Percentiles rank a stretch among this genome's conserved stretches.
These are phyloP conservation scores for Penicillium pancosmium DNA, from an alignment of 495 filamentous ascomycete species.

Conservation along the genomic window DNA sequence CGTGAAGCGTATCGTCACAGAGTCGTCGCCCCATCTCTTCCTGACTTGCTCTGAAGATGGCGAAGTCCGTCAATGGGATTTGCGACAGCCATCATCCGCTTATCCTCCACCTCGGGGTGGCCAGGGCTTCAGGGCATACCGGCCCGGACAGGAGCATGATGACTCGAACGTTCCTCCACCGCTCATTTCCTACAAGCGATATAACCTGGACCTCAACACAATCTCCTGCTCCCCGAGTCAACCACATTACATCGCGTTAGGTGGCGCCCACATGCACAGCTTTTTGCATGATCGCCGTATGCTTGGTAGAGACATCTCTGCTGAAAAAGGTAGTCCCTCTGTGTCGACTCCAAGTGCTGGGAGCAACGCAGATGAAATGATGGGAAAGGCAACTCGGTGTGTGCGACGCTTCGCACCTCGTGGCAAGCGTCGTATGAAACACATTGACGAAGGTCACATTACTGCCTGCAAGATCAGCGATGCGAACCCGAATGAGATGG, in stretches of 20 bases:
- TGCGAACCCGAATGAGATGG: constrained; percentile 71
- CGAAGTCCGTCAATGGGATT: constrained; percentile 75
- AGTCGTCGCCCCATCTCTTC: constrained; percentile 71
- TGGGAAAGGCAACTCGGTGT: constrained; percentile 67
- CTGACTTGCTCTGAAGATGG: constrained; percentile 79
- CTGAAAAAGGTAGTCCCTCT: constrained; percentile 53
- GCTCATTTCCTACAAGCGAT: constrained; percentile 70
- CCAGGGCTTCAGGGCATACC: constrained; percentile 50
- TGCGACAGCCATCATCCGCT: constrained; percentile 64
- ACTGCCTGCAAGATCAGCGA: constrained; percentile 81
- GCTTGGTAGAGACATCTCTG: constrained; percentile 61
- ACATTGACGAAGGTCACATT: constrained; percentile 65
- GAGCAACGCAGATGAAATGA: constrained; percentile 56
- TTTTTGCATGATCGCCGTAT: constrained; percentile 78
- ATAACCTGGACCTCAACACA: constrained; percentile 70
- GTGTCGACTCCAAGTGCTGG: constrained; percentile 35
- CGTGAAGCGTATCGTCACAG: constrained; percentile 78
- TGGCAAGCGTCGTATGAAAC: constrained; percentile 55
- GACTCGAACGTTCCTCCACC: constrained; percentile 65
- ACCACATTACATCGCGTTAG: constrained; percentile 76
- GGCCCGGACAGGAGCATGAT: constrained; percentile 50
- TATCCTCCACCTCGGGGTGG: constrained; percentile 60
- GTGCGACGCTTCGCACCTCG: constrained; percentile 71
- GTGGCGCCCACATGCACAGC: constrained; percentile 72
- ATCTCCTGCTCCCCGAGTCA: constrained; percentile 74